A percentile compares a stretch with the other conserved stretches of the same genome.
These are phyloP conservation scores for Cladophialophora bantiana DNA, from an alignment of 2,329 filamentous ascomycete genomes.

Conservation along the genomic window DNA sequence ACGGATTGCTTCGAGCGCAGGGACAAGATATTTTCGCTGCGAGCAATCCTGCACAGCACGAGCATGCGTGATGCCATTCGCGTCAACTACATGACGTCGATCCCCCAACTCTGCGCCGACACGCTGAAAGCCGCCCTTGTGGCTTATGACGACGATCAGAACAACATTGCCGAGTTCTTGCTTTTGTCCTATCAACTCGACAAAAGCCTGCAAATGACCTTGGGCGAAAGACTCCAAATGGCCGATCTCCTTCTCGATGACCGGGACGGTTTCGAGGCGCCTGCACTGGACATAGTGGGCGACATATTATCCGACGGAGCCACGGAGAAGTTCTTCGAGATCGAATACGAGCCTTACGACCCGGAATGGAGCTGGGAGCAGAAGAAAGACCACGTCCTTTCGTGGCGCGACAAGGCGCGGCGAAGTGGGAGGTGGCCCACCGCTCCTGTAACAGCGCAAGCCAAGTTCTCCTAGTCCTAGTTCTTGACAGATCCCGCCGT, in stretches of 20 bases:
- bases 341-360: slow-evolving; percentile 2
- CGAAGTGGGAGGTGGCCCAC: slow-evolving; percentile 3
- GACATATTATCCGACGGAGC: not conserved
- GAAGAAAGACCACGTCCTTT: slow-evolving; percentile 9
- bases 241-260: slow-evolving; percentile 5
- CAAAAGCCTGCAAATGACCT: not conserved
- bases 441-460: not conserved
- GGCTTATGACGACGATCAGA: not conserved
- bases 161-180: slow-evolving; percentile 11
- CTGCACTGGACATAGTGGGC: slow-evolving; percentile 4
- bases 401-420: slow-evolving; percentile 7
- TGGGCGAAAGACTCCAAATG: not conserved
- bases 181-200: slow-evolving; percentile 4
- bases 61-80: slow-evolving; percentile 8
- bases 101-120: slow-evolving; percentile 5
- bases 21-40: slow-evolving; percentile 8
- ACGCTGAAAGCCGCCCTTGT: slow-evolving; percentile 5
- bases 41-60: slow-evolving; percentile 10
- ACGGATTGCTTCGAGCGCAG: slow-evolving; percentile 2
- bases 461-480: not conserved
- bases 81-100: not conserved
- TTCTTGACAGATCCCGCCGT: too few species aligned
- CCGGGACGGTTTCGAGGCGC: not conserved
- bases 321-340: slow-evolving; percentile 6
- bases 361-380: not conserved